Evolutionary conservation across 179 eudicot species (phyloP).

Genomic region (Heliamphora pulchella): DNA sequence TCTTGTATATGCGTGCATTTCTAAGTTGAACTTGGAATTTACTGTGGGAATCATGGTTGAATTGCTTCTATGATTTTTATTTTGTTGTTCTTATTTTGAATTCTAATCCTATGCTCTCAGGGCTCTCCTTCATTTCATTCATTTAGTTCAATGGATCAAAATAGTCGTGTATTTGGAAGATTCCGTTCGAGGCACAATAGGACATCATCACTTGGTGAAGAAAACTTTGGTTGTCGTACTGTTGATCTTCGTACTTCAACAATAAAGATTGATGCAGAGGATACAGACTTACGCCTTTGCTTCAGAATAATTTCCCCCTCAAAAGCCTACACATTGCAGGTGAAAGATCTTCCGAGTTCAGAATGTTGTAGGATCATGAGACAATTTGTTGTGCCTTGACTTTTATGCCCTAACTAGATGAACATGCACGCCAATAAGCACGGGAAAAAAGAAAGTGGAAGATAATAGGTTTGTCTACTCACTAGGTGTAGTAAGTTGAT

Average conservation of each 20-base stretch:
- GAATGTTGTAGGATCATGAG: background rate
- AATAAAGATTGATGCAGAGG: constrained; percentile 87
- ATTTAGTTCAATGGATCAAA: constrained; percentile 41
- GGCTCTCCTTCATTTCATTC: constrained; percentile 51
- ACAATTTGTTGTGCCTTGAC: background rate
- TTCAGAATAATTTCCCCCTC: constrained; percentile 86
- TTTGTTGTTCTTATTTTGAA: background rate
- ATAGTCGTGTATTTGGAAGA: constrained; percentile 75
- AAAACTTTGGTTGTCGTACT: constrained; percentile 49
- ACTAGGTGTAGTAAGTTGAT: background rate
- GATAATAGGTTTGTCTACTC: background rate
- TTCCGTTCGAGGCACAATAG: constrained; percentile 59
- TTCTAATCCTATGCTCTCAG: constrained; percentile 28
- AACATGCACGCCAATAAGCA: background rate
- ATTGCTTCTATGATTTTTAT: constrained; percentile 13
- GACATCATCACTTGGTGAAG: constrained; percentile 64
- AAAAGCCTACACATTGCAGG: constrained; percentile 86
- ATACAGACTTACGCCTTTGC: constrained; percentile 81
- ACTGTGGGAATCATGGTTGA: background rate
- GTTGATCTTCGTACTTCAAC: constrained; percentile 84
- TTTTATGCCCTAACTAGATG: constrained; percentile 7
- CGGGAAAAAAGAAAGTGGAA: background rate
- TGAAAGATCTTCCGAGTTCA: constrained; percentile 17
- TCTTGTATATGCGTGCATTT: constrained; percentile 3
- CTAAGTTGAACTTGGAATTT: background rate